Base-by-base conservation (phyloP, 139 green algal genomes). In the Desmodesmus armatus region DNA sequence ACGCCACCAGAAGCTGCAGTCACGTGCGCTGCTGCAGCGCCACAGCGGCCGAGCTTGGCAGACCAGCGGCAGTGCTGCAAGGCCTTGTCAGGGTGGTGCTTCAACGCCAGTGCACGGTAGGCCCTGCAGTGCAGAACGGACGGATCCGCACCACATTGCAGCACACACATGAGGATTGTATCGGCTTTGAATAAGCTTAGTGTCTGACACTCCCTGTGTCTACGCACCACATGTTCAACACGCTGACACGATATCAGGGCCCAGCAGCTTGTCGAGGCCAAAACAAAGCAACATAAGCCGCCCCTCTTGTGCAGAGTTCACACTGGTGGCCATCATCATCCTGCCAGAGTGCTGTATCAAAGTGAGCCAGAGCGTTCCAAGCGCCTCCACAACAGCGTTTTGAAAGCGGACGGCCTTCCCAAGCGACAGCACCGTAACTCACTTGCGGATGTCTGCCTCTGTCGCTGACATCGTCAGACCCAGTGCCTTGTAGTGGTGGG, bases 41-140 rank as follows among this genome's bases (percentile, higher is more conserved):
- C 77, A 33, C 33, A 15, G 33, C 29, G 13, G 29, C 60, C 67
- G 39, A 91, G 67, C 5, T 27, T 40, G 5, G 72, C 2, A n/a
- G 39, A 35, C 62, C 85, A 89, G 60, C 74, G 63, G 55, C 88
- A 91, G 21, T 82, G 27, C 7, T 86, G 62, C 43, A 90, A 19
- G 13, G 92, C 90, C 84, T 95, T 95, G 82, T 95, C 92, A 5
- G 92, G 92, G 74, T 95, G 92, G 89, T 92, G 88, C 83, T 92
- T 90, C 3, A 95, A 82, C 2, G 92, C 91, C 31, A 93, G 89
- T 31, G 84, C 80, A 21, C 89, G 87, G 89, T 92, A 95, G 7
- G 90, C 83, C 79, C 90, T 85, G 35, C 39, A 80, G 27, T 33
- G 37, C 37, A 33, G 11, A 29, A 33, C 60, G n/a, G 60, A 5